A percentile compares a stretch with the other conserved stretches of the same genome.
These are phyloP conservation scores for Fistulifera solaris DNA, from an alignment of 108 stramenopile species.

Conservation along the genomic window DNA sequence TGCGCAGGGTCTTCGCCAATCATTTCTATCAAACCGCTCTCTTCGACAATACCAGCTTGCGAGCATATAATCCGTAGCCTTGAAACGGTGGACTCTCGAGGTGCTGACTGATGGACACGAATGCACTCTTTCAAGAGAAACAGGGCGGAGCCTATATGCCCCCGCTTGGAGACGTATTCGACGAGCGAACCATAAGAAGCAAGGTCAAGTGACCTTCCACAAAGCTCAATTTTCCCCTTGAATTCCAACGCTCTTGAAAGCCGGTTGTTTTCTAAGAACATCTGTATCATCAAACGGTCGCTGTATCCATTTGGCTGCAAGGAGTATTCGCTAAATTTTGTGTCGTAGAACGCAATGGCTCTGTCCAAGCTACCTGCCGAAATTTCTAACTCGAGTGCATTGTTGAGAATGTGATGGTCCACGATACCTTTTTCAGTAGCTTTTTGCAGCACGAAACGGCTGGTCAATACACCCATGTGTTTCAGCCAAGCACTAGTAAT, in stretches of 20 bases:
- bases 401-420: constrained; percentile 59
- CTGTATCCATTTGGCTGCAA: constrained; percentile 62
- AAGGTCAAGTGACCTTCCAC: constrained; percentile 56
- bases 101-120: constrained; percentile 45
- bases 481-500: constrained; percentile 44
- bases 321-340: constrained; percentile 37
- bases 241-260: constrained; percentile 52
- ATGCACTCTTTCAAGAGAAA: constrained; percentile 75
- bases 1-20: constrained; percentile 67
- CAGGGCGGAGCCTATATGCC: constrained; percentile 69
- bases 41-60: constrained; percentile 33
- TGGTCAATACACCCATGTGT: constrained; percentile 46
- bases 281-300: constrained; percentile 67
- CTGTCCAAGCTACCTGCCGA: constrained; percentile 48
- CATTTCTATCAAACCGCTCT: constrained; percentile 35
- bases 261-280: constrained; percentile 65
- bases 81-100: constrained; percentile 53
- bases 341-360: constrained; percentile 50
- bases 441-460: constrained; percentile 45
- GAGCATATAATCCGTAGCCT: constrained; percentile 41
- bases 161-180: constrained; percentile 52
- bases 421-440: constrained; percentile 55
- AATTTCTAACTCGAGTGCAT: constrained; percentile 55
- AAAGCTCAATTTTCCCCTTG: constrained; percentile 57
- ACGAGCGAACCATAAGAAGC: constrained; percentile 66